phyloP scores from a whole-genome alignment of 2,329 filamentous ascomycete species.

The Pseudogymnoascus sp. region DNA sequence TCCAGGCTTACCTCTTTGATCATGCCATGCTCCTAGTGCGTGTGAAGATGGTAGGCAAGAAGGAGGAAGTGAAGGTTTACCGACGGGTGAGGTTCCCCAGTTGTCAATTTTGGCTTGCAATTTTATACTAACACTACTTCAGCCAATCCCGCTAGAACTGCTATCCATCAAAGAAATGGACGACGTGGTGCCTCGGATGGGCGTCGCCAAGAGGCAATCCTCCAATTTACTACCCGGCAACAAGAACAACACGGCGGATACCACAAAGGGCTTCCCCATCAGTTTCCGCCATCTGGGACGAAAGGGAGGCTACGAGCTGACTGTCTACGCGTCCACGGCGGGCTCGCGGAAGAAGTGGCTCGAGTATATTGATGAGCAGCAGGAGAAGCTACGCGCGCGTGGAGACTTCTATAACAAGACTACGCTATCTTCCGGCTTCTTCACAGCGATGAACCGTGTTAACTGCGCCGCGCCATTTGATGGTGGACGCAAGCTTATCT shows the following conservation, averaged over 20 bases:
- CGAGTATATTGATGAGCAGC: slow-evolving; percentile 86
- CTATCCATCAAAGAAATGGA: slow-evolving; percentile 96
- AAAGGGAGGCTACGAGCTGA: slow-evolving; percentile 89
- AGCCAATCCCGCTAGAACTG: slow-evolving; percentile 89
- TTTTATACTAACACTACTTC: slow-evolving; percentile 12
- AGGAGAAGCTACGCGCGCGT: slow-evolving; percentile 75
- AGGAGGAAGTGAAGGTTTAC: slow-evolving; percentile 91
- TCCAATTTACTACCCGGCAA: slow-evolving; percentile 67
- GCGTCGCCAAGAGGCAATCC: slow-evolving; percentile 76
- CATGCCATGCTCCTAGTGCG: slow-evolving; percentile 88
- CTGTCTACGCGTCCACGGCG: slow-evolving; percentile 77
- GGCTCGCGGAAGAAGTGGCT: slow-evolving; percentile 93
- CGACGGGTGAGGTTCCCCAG: slow-evolving; percentile 47
- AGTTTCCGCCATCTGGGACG: slow-evolving; percentile 85
- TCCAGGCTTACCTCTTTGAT: slow-evolving; percentile 92
- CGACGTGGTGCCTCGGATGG: slow-evolving; percentile 75
- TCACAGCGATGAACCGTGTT: slow-evolving; percentile 65
- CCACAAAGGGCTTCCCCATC: slow-evolving; percentile 74
- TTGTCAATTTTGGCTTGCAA: not conserved
- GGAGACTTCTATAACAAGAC: slow-evolving; percentile 83
- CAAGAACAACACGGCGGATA: slow-evolving; percentile 41
- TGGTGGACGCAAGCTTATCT: slow-evolving; percentile 87
- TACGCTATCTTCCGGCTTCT: slow-evolving; percentile 51
- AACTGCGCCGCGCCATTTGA: slow-evolving; percentile 94
- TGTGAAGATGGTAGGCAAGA: slow-evolving; percentile 85